Evolutionary conservation across 2,329 filamentous ascomycete species (phyloP).

Genomic region (Aspergillus niger): DNA sequence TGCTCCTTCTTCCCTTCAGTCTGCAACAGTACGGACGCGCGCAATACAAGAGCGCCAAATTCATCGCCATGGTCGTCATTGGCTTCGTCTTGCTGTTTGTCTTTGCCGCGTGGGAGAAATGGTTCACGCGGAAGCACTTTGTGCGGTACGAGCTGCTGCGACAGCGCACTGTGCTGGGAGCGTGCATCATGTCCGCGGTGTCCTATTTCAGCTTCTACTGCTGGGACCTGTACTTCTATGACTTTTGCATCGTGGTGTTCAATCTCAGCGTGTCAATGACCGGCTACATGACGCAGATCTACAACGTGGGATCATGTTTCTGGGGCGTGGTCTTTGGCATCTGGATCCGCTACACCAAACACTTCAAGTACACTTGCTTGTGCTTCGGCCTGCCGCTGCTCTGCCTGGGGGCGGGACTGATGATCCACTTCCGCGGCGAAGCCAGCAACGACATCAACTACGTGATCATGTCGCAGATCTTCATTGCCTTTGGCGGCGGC

Average conservation of each 20-base stretch:
- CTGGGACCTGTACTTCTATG: conserved; percentile 58
- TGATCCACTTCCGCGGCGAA: conserved; percentile 59
- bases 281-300: conserved; percentile 53
- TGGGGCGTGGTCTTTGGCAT: conserved; percentile 53
- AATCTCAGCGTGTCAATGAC: conserved; percentile 45
- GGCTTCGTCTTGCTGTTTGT: conserved; percentile 55
- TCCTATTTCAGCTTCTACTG: conserved; percentile 54
- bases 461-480: conserved; percentile 58
- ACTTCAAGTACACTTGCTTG: conserved; percentile 55
- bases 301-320: conserved; percentile 58
- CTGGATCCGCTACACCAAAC: conserved; percentile 52
- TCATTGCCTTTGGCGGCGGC: conserved; percentile 57
- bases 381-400: conserved; percentile 56
- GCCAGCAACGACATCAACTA: conserved; percentile 49
- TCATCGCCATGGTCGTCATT: conserved; percentile 55
- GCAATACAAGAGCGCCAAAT: conserved; percentile 47
- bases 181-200: conserved; percentile 52
- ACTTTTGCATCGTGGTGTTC: conserved; percentile 58
- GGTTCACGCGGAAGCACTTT: conserved; percentile 54
- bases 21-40: conserved; percentile 45
- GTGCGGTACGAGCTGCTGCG: conserved; percentile 56
- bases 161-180: conserved; percentile 54
- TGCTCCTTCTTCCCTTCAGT: conserved; percentile 67
- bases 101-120: conserved; percentile 60
- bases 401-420: conserved; percentile 55